These are phyloP conservation scores for Xylariaceae sp. DNA, from an alignment of 2,329 filamentous ascomycete genomes.

Conservation along the genomic window DNA sequence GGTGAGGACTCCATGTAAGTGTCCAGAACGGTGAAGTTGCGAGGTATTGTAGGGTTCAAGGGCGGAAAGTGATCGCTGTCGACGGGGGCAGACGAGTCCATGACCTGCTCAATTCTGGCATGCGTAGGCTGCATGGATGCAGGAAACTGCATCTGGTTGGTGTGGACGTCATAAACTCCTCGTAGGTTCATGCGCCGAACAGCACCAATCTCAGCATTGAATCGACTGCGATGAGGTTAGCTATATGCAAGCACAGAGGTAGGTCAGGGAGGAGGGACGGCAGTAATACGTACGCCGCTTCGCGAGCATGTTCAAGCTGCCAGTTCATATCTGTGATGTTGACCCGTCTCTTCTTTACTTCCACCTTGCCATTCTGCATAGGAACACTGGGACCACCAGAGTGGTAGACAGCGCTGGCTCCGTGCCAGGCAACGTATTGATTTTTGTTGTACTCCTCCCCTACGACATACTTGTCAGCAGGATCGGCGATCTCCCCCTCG, in stretches of 20 bases:
- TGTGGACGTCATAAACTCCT: constrained; percentile 91
- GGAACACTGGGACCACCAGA: constrained; percentile 75
- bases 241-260: too few relatives aligned
- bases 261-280: too few relatives aligned
- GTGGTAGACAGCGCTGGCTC: constrained; percentile 93
- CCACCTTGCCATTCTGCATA: constrained; percentile 68
- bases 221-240: constrained; percentile 54
- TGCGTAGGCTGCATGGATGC: constrained; percentile 85
- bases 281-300: constrained; percentile 67
- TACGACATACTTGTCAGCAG: constrained; percentile 72
- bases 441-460: constrained; percentile 97
- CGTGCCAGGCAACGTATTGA: constrained; percentile 98
- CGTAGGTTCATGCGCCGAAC: constrained; percentile 64
- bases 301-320: constrained; percentile 91
- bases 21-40: constrained; percentile 56
- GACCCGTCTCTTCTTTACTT: constrained; percentile 78
- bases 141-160: constrained; percentile 86
- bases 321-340: constrained; percentile 92
- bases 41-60: constrained; percentile 44
- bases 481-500: constrained; percentile 89
- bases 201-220: constrained; percentile 71
- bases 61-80: constrained; percentile 39
- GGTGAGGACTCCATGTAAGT: constrained; percentile 49
- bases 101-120: constrained; percentile 72
- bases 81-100: constrained; percentile 18